Percentiles rank a stretch among this genome's conserved stretches.
phyloP scores from a whole-genome alignment of 495 filamentous ascomycete genomes.

The Xylaria castorea region DNA sequence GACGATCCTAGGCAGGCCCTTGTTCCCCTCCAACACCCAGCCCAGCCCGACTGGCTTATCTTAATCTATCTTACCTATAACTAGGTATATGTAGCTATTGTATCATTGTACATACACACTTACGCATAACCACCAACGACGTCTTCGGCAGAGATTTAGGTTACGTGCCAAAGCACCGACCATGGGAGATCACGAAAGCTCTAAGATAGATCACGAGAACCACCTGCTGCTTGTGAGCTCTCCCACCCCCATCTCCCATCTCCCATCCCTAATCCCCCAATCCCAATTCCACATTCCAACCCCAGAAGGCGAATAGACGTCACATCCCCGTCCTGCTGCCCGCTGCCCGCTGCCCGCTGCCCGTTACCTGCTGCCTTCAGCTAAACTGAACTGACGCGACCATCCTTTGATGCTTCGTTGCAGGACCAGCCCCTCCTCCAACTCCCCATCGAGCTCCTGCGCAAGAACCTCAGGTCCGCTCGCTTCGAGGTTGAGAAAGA shows the following conservation, averaged over 20 bases:
- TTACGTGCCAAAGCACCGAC: constrained; percentile 16
- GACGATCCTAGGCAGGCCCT: not conserved
- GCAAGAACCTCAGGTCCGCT: constrained; percentile 89
- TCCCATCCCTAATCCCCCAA: not conserved
- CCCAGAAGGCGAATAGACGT: not conserved
- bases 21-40: not conserved
- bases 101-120: not conserved
- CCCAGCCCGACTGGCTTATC: constrained; percentile 1
- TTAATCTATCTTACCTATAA: not conserved
- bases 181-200: constrained; percentile 54
- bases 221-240: constrained; percentile 54
- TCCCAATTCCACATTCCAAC: not conserved
- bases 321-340: not conserved
- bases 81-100: no score
- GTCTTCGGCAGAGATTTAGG: not conserved
- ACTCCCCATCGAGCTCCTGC: constrained; percentile 86
- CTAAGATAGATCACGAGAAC: constrained; percentile 55
- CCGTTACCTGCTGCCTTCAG: not conserved
- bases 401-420: not conserved
- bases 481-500: constrained; percentile 84
- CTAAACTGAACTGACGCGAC: constrained; percentile 13
- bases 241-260: not conserved
- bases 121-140: not conserved
- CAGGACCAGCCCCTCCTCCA: constrained; percentile 96
- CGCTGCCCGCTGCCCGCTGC: not conserved